A percentile compares a stretch with the other conserved stretches of the same genome.
These are phyloP conservation scores for Phytopythium boreale DNA, from an alignment of 352 stramenopile genomes.

Conservation along the genomic window DNA sequence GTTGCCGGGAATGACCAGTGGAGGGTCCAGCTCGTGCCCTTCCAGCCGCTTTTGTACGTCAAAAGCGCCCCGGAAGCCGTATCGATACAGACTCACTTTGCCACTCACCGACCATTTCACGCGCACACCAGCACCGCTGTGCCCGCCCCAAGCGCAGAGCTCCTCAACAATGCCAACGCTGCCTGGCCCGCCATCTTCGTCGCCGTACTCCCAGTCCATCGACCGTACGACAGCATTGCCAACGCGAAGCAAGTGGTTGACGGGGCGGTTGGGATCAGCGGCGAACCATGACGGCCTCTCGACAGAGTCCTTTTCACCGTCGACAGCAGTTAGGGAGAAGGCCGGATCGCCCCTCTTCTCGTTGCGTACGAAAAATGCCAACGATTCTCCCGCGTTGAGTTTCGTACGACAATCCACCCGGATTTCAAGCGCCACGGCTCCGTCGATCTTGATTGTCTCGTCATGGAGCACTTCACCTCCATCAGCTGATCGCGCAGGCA, in stretches of 20 bases:
- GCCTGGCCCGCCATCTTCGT: slow-evolving; percentile 71
- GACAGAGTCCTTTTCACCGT: slow-evolving; percentile 24
- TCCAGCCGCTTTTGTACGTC: slow-evolving; percentile 45
- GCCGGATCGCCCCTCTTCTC: neutral
- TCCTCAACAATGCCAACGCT: slow-evolving; percentile 52
- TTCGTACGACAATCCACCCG: slow-evolving; percentile 59
- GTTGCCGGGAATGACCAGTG: slow-evolving; percentile 48
- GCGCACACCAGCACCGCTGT: slow-evolving; percentile 50
- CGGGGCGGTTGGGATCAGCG: slow-evolving; percentile 23
- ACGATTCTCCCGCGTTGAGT: slow-evolving; percentile 26
- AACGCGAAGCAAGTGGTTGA: slow-evolving; percentile 25
- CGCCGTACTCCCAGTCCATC: slow-evolving; percentile 64
- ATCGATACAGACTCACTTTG: slow-evolving; percentile 52
- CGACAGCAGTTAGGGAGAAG: slow-evolving; percentile 27
- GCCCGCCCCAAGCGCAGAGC: slow-evolving; percentile 43
- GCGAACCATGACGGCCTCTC: slow-evolving; percentile 39
- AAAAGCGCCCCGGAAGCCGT: slow-evolving; percentile 51
- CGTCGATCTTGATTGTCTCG: slow-evolving; percentile 34
- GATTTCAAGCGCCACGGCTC: slow-evolving; percentile 62
- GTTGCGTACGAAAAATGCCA: slow-evolving; percentile 22
- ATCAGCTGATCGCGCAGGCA: slow-evolving; percentile 1
- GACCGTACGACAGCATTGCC: slow-evolving; percentile 59
- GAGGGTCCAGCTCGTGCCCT: slow-evolving; percentile 16
- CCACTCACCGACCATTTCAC: slow-evolving; percentile 47
- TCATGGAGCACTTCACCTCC: neutral